Percentiles rank a stretch among this genome's conserved stretches.
Conservation (phyloP, 345 rosid genomes). For the Eucalyptus dawsonii region DNA sequence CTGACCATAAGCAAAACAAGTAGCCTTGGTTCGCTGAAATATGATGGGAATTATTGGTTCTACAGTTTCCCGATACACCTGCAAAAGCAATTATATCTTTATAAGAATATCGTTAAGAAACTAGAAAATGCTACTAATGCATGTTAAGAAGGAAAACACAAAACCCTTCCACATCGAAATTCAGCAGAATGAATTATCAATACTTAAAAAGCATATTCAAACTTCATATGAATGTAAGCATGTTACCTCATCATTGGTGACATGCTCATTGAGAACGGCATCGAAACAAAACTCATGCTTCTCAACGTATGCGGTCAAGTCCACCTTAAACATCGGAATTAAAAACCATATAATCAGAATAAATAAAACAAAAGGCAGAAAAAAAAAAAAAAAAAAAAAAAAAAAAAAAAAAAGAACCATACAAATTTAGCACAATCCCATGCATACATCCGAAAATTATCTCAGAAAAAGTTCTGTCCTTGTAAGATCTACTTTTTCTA, state of each 20-base stretch:
- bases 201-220: not conserved
- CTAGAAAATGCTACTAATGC: not conserved
- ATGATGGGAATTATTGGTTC: constrained; percentile 92
- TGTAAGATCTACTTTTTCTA: not conserved
- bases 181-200: not conserved
- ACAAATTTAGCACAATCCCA: not conserved
- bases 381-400: not conserved
- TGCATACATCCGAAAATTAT: not conserved
- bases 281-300: constrained; percentile 98
- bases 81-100: not conserved
- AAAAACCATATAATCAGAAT: not conserved
- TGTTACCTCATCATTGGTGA: constrained; percentile 86
- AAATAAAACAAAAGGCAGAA: not conserved
- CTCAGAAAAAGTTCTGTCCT: not conserved
- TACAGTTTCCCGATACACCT: constrained; percentile 85
- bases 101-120: not conserved
- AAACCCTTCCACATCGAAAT: not conserved
- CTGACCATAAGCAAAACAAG: constrained; percentile 99
- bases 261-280: constrained; percentile 85
- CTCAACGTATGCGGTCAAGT: constrained; percentile 96
- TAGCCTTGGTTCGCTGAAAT: constrained; percentile 93
- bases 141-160: not conserved
- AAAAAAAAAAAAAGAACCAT: not conserved
- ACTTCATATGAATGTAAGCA: not conserved
- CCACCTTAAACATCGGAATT: constrained; percentile 45